These are phyloP conservation scores for Panicum hallii DNA, from an alignment of 202 grass and related monocot genomes.

Conservation along the genomic window DNA sequence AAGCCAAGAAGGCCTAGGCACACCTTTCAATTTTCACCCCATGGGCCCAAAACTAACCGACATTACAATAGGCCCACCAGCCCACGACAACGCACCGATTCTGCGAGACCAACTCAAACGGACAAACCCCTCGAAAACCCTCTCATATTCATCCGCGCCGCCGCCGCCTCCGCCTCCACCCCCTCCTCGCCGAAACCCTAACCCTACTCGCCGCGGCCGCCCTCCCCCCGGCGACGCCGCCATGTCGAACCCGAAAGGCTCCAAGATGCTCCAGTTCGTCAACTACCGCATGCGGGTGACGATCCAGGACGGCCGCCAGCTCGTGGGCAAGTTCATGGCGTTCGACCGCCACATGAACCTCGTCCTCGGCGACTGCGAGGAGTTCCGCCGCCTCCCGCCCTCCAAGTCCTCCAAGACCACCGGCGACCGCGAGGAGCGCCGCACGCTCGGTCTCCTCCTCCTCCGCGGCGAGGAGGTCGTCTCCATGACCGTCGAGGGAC, in stretches of 20 bases:
- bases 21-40: background rate
- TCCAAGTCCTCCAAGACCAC: slow-evolving; percentile 73
- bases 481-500: slow-evolving; percentile 98
- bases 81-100: background rate
- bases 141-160: background rate
- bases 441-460: slow-evolving; percentile 91
- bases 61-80: slow-evolving; percentile 27
- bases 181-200: slow-evolving; percentile 41
- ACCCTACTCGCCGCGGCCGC: slow-evolving; percentile 31
- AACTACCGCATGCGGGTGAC: slow-evolving; percentile 99
- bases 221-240: slow-evolving; percentile 16
- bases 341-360: slow-evolving; percentile 99
- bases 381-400: slow-evolving; percentile 93
- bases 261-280: slow-evolving; percentile 98
- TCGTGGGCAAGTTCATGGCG: slow-evolving; percentile 99
- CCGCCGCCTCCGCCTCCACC: background rate
- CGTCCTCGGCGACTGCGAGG: slow-evolving; percentile 97
- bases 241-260: slow-evolving; percentile 98
- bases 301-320: slow-evolving; percentile 96
- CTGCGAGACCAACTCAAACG: slow-evolving; percentile 34
- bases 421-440: slow-evolving; percentile 84
- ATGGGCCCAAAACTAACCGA: background rate
- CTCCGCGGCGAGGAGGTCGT: slow-evolving; percentile 98
- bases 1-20: no score
- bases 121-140: slow-evolving; percentile 52